Evolutionary conservation across 345 rosid species (phyloP), one percentile per base, ranked within the genome.

Genomic region (Pugionium cornutum): DNA sequence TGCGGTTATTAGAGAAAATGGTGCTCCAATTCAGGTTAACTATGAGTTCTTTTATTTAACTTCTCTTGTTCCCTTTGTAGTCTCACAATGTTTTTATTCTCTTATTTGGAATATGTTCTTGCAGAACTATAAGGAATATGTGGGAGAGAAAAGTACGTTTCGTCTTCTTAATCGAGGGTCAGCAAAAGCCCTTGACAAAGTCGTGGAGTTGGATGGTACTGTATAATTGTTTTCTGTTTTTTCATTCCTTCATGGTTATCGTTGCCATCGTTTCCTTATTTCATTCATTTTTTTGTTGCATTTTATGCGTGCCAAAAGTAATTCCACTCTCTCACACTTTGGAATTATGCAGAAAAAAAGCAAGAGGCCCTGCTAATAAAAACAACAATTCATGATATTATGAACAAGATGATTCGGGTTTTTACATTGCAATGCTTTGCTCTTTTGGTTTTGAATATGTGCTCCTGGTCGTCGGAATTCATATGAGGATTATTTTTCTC

Each of bases 171-270:
- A 87, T 60, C 78, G 97, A 73, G 97, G 96, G 55, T 87, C 97
- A 68, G 95, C 99, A 48, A 91, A 95, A 89, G 97, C 99, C 66
- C 95, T 89, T 51, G 99, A 95, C 76, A 91, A 95, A 80, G 97
- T 95, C 72, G 94, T 86, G 53, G 99, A 91, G 78, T 83, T 95
- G 64, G 97, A 91, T 80, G 95, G 99, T 95, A 87, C 65, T 52
- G 52, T 25, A 53, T 34, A 47, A 53, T 33, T 66, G 28, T n/a
- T 60, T 28, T 44, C 9, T 57, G 28, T n/a, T 34, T 71, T 45
- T 57, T 26, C 10, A 25, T 25, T 55, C 11, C 55, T 43, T 27
- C 46, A 33, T 64, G 47, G 40, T 64, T 64, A 53, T 11, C 35
- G 18, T 18, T 18, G 5, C 32, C 39, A 7, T 60, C 74, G 10